Conservation (phyloP, 345 rosid genomes). For the Eucalyptus albens region DNA sequence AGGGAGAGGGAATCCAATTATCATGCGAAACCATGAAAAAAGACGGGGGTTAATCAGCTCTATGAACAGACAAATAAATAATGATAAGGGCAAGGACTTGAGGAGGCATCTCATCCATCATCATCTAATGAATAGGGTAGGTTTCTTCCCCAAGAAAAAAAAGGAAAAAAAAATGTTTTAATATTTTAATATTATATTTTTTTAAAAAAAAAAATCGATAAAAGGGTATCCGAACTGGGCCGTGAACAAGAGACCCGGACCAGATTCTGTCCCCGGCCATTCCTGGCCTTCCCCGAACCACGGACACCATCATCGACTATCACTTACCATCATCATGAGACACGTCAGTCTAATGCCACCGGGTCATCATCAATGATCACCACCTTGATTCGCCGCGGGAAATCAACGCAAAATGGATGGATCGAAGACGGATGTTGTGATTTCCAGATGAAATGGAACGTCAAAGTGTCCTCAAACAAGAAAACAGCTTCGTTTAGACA, state of each 20-base stretch:
- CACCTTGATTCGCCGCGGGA: not conserved
- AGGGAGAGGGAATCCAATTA: not conserved
- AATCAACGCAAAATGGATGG: not conserved
- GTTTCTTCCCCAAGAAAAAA: not conserved
- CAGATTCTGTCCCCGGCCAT: too few relatives aligned
- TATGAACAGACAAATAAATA: too few relatives aligned
- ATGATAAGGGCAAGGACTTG: too few relatives aligned
- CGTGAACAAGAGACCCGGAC: not conserved
- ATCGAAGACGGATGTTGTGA: not conserved
- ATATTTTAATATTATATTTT: too few relatives aligned
- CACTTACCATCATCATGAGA: not conserved
- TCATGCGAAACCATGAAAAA: not conserved
- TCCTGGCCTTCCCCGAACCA: too few relatives aligned
- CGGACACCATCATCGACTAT: too few relatives aligned
- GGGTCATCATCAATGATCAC: not conserved
- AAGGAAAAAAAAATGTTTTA: too few relatives aligned
- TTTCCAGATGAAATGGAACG: not conserved
- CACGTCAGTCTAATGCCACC: not conserved
- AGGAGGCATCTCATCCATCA: not conserved
- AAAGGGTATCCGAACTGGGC: not conserved
- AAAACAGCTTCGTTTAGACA: too few relatives aligned
- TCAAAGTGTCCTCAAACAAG: too few relatives aligned
- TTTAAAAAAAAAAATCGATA: not conserved
- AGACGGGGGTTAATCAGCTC: too few relatives aligned
- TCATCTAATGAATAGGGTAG: not conserved